Base-by-base conservation (phyloP, 2,329 filamentous ascomycete genomes). In the Cladosporium sp. region DNA sequence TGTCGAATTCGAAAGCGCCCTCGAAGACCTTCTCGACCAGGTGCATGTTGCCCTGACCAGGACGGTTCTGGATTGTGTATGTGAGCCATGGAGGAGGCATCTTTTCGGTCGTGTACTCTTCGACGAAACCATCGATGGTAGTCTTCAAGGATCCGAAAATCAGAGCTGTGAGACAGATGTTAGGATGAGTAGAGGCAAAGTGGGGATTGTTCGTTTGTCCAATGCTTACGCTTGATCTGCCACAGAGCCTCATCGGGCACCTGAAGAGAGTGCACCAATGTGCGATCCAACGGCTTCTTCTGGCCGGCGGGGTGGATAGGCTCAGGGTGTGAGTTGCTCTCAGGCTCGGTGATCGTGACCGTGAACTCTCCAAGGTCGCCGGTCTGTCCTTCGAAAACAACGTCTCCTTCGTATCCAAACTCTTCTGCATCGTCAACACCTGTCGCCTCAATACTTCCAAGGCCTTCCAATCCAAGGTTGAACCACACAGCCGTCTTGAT, bases 21-120 rank as follows among this genome's bases (percentile, higher is more conserved):
- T 93, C 86, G 72, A 97, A 98, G 2, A 93, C 87, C 80, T 97
- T 97, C 78, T 99, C 92, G 18, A 98, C 84, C 49, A 97, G 80
- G 69, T 99, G 94, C 16, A 92, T 80, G 74, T 98, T 98, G 33
- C 93, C 94, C 14, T 79, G 73, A 5, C 85, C 87, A 2, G 91
- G 88, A 35, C 80, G 78, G 76, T 96, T 90, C 53, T 83, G 79
- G 63, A 98, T 83, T 7, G 91, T 91, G 77, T 96, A 97, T 0
- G 93, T 84, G 76, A 95, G 91, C 81, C 90, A 92, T 1, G 94
- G 90, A 11, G 93, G 93, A 8, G 93, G 90, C 56, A 91, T 85
- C 67, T 89, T 86, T 3, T 91, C 86, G 56, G 86, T 78, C 31
- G 84, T 86, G 75, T 86, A 89, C 70, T 86, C 81, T 68, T 83